Conservation (phyloP, 1,139 yeast species). For the Yamadazyma taylorii region DNA sequence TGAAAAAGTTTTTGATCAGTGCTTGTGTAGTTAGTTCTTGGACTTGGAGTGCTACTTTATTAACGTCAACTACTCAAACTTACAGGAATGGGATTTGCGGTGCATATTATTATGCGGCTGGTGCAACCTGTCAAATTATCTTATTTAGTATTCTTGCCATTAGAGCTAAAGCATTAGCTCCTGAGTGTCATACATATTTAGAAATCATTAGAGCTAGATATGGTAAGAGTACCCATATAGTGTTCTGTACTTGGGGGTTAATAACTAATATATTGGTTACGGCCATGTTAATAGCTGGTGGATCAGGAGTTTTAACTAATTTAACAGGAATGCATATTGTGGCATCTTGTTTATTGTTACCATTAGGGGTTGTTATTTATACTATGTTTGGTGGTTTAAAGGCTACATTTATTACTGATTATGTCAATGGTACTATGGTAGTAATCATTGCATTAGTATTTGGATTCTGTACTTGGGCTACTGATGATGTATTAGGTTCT, state of each 20-base stretch:
- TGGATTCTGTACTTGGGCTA: constrained; percentile 65
- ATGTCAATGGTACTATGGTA: constrained; percentile 68
- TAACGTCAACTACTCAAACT: constrained; percentile 76
- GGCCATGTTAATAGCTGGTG: constrained; percentile 85
- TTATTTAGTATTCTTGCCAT: constrained; percentile 54
- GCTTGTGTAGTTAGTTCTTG: constrained; percentile 89
- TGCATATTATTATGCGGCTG: constrained; percentile 49
- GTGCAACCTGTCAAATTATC: constrained; percentile 54
- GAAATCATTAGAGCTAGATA: constrained; percentile 55
- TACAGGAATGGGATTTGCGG: constrained; percentile 73
- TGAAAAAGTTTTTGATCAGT: constrained; percentile 76
- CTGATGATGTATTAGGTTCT: constrained; percentile 64
- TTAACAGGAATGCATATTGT: constrained; percentile 81
- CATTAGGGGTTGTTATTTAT: constrained; percentile 79
- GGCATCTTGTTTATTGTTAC: constrained; percentile 79
- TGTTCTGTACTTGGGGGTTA: constrained; percentile 73
- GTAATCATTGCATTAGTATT: constrained; percentile 60
- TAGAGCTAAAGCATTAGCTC: constrained; percentile 57
- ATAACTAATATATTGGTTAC: constrained; percentile 88
- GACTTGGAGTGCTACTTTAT: constrained; percentile 92
- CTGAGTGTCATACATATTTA: constrained; percentile 57
- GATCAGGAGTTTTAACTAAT: constrained; percentile 74
- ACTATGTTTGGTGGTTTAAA: constrained; percentile 88
- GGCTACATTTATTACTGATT: constrained; percentile 88
- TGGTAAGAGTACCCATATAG: constrained; percentile 60